Evolutionary conservation across 805 yeast genomes (phyloP).

Genomic region (Cyberlindnera japonica): DNA sequence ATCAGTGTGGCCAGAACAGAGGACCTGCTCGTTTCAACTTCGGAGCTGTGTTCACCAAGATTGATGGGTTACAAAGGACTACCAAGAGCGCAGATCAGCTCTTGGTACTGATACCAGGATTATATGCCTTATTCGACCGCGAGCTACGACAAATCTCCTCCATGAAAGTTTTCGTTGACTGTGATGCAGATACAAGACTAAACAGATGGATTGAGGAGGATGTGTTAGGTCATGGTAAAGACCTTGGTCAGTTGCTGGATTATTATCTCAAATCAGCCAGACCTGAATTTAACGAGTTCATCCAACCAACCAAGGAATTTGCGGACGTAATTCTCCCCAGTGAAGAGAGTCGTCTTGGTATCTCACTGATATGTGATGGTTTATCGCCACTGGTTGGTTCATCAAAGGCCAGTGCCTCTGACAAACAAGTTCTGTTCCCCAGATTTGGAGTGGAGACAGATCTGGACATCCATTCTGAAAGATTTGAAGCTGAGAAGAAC

Average conservation of each 20-base stretch:
- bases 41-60: conserved; percentile 21
- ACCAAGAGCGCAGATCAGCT: conserved; percentile 23
- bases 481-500: conserved; percentile 38
- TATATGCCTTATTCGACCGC: conserved; percentile 71
- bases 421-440: conserved; percentile 10
- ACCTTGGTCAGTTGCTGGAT: conserved; percentile 32
- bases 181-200: conserved; percentile 81
- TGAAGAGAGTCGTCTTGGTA: conserved; percentile 59
- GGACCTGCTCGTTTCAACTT: conserved; percentile 30
- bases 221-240: conserved; percentile 24
- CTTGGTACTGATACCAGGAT: conserved; percentile 61
- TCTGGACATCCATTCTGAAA: conserved; percentile 34
- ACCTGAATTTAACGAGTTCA: conserved; percentile 63
- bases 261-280: conserved; percentile 54
- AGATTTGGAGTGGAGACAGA: conserved; percentile 18
- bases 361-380: conserved; percentile 62
- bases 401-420: neutral
- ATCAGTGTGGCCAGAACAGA: conserved; percentile 1
- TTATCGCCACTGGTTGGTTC: conserved; percentile 29
- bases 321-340: conserved; percentile 76
- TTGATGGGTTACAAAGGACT: conserved; percentile 4
- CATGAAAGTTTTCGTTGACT: conserved; percentile 70
- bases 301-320: conserved; percentile 62
- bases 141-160: conserved; percentile 52
- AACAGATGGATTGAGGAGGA: conserved; percentile 62